These are phyloP conservation scores for Hymenoscyphus albidus DNA, from an alignment of 2,329 filamentous ascomycete species.

Conservation along the genomic window DNA sequence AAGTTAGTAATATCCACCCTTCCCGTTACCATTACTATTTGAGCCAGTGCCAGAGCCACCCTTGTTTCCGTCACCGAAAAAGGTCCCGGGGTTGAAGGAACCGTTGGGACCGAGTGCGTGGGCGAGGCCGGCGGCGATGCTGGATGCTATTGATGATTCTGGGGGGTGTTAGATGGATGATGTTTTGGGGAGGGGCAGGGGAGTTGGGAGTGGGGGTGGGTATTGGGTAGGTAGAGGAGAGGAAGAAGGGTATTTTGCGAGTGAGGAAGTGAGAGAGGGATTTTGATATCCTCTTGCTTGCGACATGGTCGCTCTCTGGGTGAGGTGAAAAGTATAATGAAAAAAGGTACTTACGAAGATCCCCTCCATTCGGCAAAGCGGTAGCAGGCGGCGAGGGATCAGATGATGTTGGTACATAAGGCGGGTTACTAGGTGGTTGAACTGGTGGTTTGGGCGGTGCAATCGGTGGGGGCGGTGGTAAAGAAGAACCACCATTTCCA, in stretches of 20 bases:
- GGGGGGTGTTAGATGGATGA: not conserved
- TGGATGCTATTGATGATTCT: not conserved
- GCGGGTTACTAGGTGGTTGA: not conserved
- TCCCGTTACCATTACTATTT: not conserved
- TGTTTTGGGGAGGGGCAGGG: too few relatives aligned
- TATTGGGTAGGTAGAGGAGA: not conserved
- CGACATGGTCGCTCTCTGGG: too few relatives aligned
- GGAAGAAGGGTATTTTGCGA: not conserved
- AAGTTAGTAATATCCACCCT: not conserved
- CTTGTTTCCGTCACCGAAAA: not conserved
- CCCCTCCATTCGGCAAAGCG: not conserved
- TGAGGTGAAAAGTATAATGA: not conserved
- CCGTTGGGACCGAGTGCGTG: not conserved
- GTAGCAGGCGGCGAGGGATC: not conserved
- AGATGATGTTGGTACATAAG: not conserved
- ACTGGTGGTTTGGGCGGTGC: not conserved
- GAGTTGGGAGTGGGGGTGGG: too few relatives aligned
- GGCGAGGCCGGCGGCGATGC: not conserved
- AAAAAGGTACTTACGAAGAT: not conserved
- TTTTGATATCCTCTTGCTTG: too few relatives aligned
- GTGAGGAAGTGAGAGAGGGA: too few relatives aligned
- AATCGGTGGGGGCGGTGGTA: not conserved
- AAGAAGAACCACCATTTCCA: not conserved
- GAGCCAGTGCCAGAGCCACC: not conserved
- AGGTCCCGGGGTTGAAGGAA: not conserved